phyloP scores from a whole-genome alignment of 164 flowering plant genomes.

The Liquidambar formosana region DNA sequence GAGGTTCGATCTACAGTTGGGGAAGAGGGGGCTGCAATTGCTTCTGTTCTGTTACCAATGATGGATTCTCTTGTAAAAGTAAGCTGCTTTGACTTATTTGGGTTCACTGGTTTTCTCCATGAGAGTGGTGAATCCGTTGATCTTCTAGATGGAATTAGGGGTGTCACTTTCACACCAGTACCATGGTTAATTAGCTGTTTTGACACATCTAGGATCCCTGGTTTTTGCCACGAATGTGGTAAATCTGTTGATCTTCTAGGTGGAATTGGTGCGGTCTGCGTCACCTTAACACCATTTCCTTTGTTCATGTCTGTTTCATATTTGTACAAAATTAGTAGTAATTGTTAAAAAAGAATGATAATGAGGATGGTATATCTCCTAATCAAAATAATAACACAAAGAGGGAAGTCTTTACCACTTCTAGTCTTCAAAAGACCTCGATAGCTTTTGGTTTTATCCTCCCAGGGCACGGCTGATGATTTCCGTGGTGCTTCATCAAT shows the following conservation, averaged over 20 bases:
- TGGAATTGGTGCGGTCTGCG: constrained; percentile 8
- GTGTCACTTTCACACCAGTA: too few relatives aligned
- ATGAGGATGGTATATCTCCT: neutral
- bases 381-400: neutral
- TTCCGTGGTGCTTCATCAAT: constrained; percentile 2
- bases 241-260: constrained; percentile 29
- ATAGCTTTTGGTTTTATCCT: constrained; percentile 10
- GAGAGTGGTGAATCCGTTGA: constrained; percentile 20
- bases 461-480: constrained; percentile 6
- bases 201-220: neutral
- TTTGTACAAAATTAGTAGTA: neutral
- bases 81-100: neutral
- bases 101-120: constrained; percentile 4
- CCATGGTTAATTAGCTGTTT: neutral
- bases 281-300: too few relatives aligned
- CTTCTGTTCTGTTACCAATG: neutral
- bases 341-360: too few relatives aligned
- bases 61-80: constrained; percentile 4
- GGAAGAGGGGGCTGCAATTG: constrained; percentile 1
- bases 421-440: constrained; percentile 7
- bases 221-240: constrained; percentile 4
- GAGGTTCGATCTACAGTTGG: constrained; percentile 23
- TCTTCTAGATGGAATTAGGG: too few relatives aligned
- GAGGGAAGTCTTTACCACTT: constrained; percentile 11
- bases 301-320: constrained; percentile 11